Evolutionary conservation across 2,329 filamentous ascomycete genomes (phyloP).

Genomic region (Fusarium irregulare): DNA sequence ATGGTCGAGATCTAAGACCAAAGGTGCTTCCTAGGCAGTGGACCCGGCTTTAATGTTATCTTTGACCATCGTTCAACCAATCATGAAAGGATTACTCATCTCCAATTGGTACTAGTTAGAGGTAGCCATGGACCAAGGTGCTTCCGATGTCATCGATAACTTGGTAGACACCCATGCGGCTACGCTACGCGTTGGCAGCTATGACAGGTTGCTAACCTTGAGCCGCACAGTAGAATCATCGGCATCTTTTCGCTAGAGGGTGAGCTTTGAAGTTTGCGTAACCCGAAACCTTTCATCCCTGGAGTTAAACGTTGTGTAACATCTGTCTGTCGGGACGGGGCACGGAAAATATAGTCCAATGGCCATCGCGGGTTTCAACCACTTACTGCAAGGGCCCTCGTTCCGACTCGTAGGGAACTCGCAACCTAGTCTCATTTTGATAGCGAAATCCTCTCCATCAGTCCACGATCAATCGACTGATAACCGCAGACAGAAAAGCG

Average conservation of each 20-base stretch:
- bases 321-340: conserved; percentile 17
- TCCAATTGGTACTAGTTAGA: not conserved
- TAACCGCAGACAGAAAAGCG: not conserved
- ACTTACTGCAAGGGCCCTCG: conserved; percentile 12
- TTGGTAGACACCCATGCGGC: not conserved
- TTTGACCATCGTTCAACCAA: not conserved
- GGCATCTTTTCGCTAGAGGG: not conserved
- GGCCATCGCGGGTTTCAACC: conserved; percentile 1
- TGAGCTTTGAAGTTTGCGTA: not conserved
- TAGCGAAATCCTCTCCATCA: conserved; percentile 6
- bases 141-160: not conserved
- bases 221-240: not conserved
- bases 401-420: not conserved
- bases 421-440: conserved; percentile 23
- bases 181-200: not conserved
- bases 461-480: not conserved
- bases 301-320: conserved; percentile 11
- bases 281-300: conserved; percentile 4
- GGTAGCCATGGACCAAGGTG: not conserved
- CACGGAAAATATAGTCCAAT: conserved; percentile 35
- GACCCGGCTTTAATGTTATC: not conserved
- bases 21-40: not conserved
- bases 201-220: not conserved
- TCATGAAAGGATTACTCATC: not conserved
- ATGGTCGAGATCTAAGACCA: conserved; percentile 36